phyloP scores from a whole-genome alignment of 2,329 filamentous ascomycete species.

The Fonsecaea nubica region DNA sequence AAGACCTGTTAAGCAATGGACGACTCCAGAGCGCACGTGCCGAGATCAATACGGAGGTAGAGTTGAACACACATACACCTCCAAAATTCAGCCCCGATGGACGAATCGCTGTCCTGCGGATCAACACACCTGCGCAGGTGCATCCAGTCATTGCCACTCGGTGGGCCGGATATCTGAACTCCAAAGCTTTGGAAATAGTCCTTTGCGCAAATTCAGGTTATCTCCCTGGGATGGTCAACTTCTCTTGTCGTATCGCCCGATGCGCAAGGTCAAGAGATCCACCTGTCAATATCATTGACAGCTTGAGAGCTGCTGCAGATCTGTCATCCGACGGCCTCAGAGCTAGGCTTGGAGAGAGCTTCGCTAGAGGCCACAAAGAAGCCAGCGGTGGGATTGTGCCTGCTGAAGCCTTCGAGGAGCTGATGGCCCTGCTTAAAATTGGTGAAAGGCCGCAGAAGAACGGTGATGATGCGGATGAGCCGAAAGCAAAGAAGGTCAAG shows the following conservation, averaged over 20 bases:
- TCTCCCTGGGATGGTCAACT: conserved; percentile 67
- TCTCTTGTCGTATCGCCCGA: conserved; percentile 68
- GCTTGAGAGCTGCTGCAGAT: conserved; percentile 60
- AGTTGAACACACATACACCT: conserved; percentile 65
- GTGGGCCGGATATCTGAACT: conserved; percentile 68
- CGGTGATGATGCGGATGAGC: conserved; percentile 42
- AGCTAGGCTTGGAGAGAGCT: conserved; percentile 65
- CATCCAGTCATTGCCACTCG: conserved; percentile 72
- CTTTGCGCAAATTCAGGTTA: conserved; percentile 73
- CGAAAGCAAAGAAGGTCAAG: conserved; percentile 46
- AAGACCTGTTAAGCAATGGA: conserved; percentile 57
- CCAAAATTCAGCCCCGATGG: conserved; percentile 70
- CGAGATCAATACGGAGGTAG: conserved; percentile 67
- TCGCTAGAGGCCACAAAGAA: conserved; percentile 71
- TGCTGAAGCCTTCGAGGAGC: conserved; percentile 67
- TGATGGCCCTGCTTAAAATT: conserved; percentile 65
- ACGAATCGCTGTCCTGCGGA: conserved; percentile 67
- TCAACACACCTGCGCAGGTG: conserved; percentile 66
- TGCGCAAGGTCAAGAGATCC: conserved; percentile 60
- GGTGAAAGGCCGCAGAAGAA: conserved; percentile 60
- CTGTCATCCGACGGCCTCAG: conserved; percentile 49
- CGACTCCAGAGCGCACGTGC: conserved; percentile 61
- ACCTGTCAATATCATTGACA: conserved; percentile 69
- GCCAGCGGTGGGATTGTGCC: conserved; percentile 70
- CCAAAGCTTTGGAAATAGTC: conserved; percentile 66